Base-by-base conservation (phyloP, 495 filamentous ascomycete genomes). In the Aspergillus kassunensis region DNA sequence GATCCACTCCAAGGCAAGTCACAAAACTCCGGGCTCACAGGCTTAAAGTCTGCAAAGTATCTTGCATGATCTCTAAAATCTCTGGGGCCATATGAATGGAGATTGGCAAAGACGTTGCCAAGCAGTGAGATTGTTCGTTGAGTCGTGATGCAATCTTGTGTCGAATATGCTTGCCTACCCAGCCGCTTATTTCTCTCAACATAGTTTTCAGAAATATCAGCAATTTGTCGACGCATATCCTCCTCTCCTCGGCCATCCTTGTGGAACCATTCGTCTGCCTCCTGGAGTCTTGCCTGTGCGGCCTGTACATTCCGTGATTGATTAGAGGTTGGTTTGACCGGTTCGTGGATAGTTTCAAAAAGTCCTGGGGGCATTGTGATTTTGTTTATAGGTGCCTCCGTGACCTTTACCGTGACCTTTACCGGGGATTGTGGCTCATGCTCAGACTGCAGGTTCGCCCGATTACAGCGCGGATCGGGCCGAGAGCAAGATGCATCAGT, bases 221-320 rank as follows among this genome's bases (percentile, higher is more conserved):
- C 31, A 35, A 67, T 57, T 23, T 62, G 54, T 25, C 51, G 39
- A 9, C 57, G 64, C 34, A 62, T 31, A 10, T 51, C 10, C 3
- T 60, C 56, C 20, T 59, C 42, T n/a, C 57, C 49, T 15, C 54
- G 55, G 20, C 30, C 18, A 41, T 63, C 64, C 16, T 23, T 51
- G 30, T 59, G 61, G 27, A 69, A 69, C 66, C 66, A 69, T 20
- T 35, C 18, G 6, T 63, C 44, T 12, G 62, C 46, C 16, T 60
- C 60, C 25, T 56, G 44, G 15, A 56, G 25, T 49, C 58, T 59
- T 10, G 45, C 44, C 23, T 57, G 20, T 6, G 19, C 33, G 15
- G 42, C 2, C 5, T 9, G 16, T 31, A 27, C 4, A 19, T 29
- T 13, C 11, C 21, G n/a, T 19, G 6, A 21, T 2, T 6, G 15